phyloP scores from a whole-genome alignment of 2,329 filamentous ascomycete genomes.

The Trichoderma guizhouense region DNA sequence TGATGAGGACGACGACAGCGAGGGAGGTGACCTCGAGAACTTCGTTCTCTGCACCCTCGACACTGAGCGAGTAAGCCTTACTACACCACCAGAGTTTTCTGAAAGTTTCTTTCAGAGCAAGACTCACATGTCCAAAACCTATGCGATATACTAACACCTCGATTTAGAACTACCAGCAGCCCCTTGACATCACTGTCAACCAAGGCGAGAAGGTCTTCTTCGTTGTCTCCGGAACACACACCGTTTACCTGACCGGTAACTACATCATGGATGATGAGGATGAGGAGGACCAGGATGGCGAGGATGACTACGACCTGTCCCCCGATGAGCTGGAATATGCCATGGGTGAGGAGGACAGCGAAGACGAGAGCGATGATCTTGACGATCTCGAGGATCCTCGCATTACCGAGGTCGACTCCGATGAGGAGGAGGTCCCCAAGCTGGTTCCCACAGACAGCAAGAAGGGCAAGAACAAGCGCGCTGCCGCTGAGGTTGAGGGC shows the following conservation, averaged over 20 bases:
- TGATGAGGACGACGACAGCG: slow-evolving; percentile 59
- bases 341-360: slow-evolving; percentile 69
- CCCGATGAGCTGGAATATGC: slow-evolving; percentile 75
- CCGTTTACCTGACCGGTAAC: slow-evolving; percentile 91
- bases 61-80: slow-evolving; percentile 71
- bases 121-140: neutral
- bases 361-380: slow-evolving; percentile 71
- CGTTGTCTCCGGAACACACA: slow-evolving; percentile 83
- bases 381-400: slow-evolving; percentile 76
- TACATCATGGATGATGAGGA: slow-evolving; percentile 75
- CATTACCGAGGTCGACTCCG: slow-evolving; percentile 76
- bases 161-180: slow-evolving; percentile 83
- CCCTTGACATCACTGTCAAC: slow-evolving; percentile 86
- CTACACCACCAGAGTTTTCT: neutral
- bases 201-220: slow-evolving; percentile 92
- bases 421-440: slow-evolving; percentile 72
- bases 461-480: slow-evolving; percentile 91
- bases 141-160: slow-evolving; percentile 27
- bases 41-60: slow-evolving; percentile 95
- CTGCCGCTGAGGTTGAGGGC: slow-evolving; percentile 68
- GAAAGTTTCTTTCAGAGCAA: neutral
- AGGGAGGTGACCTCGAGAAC: slow-evolving; percentile 72
- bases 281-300: slow-evolving; percentile 60
- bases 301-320: slow-evolving; percentile 76
- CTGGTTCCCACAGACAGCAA: slow-evolving; percentile 49